A percentile compares a stretch with the other conserved stretches of the same genome.
Conservation (phyloP, 2,329 filamentous ascomycete genomes). For the Talaromyces sp. region DNA sequence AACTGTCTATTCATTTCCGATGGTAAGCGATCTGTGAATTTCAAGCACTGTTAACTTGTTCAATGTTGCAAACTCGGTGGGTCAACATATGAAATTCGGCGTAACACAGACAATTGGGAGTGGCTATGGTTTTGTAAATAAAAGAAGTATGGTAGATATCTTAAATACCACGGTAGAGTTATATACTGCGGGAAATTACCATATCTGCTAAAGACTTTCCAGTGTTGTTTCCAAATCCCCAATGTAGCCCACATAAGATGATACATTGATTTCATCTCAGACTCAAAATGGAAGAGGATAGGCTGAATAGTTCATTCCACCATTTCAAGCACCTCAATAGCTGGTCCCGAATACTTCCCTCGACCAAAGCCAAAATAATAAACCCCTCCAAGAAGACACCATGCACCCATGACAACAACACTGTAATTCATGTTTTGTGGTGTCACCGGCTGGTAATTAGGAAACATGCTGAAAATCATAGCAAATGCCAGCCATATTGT, state of each 20-base stretch:
- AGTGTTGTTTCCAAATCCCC: no score
- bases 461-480: neutral
- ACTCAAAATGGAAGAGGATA: neutral
- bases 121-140: no score
- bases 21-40: conserved; percentile 37
- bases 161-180: neutral
- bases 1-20: conserved; percentile 31
- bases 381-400: neutral
- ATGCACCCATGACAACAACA: neutral
- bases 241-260: no score
- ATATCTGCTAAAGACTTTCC: no score
- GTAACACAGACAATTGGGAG: neutral
- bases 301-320: neutral
- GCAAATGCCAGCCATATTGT: neutral
- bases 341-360: neutral
- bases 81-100: no score
- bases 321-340: neutral
- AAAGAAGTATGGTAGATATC: neutral
- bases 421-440: neutral
- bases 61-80: neutral
- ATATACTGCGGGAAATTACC: neutral
- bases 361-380: neutral
- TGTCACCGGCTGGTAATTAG: neutral
- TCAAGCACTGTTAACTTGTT: neutral
- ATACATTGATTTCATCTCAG: no score